These are phyloP conservation scores for Tetraselmis chui DNA, from an alignment of 139 green algal species.

Conservation along the genomic window DNA sequence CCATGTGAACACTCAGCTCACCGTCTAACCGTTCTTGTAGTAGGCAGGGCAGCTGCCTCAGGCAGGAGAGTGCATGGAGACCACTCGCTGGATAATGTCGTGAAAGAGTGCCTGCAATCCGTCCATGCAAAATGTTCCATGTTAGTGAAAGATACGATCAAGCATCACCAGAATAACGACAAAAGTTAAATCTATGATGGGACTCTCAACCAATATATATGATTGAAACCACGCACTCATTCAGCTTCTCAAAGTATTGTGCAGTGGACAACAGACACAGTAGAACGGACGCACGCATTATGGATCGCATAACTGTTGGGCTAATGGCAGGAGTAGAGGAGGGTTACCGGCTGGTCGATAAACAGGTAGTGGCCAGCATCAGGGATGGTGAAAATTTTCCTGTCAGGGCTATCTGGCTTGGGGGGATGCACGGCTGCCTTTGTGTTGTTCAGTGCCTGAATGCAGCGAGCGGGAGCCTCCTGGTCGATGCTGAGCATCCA, in stretches of 20 bases:
- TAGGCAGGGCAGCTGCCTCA: too few species aligned
- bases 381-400: slow-evolving; percentile 25
- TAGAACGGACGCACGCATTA: background rate
- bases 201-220: background rate
- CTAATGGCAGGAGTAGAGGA: background rate
- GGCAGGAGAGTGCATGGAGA: background rate
- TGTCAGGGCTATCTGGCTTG: background rate
- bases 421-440: too few species aligned
- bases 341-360: slow-evolving; percentile 51
- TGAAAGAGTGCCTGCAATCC: background rate
- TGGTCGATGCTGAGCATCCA: slow-evolving; percentile 57
- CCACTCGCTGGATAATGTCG: background rate
- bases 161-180: background rate
- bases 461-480: slow-evolving; percentile 14
- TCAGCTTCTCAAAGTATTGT: too few species aligned
- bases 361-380: slow-evolving; percentile 70
- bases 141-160: background rate
- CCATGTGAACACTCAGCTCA: too few species aligned
- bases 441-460: slow-evolving; percentile 6
- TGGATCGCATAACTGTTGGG: background rate
- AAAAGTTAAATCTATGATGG: background rate
- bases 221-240: too few species aligned
- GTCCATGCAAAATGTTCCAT: background rate
- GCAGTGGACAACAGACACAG: background rate
- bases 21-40: too few species aligned